Conservation (phyloP, 805 yeast genomes). For the Cyberlindnera maritima region DNA sequence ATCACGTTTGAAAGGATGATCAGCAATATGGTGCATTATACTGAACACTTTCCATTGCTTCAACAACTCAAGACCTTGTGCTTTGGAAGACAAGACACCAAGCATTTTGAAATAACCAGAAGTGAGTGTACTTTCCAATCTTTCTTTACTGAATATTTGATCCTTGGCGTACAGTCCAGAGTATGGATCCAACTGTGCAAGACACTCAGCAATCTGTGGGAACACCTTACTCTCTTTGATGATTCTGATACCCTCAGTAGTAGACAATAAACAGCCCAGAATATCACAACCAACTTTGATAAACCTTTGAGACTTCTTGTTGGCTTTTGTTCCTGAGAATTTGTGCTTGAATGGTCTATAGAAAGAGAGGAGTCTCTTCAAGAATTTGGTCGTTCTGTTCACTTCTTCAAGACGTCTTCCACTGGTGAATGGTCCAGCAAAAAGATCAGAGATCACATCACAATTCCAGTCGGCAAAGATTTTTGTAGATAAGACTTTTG, state of each 20-base stretch:
- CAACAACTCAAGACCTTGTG: slow-evolving; percentile 64
- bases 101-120: slow-evolving; percentile 76
- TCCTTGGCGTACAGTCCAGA: slow-evolving; percentile 72
- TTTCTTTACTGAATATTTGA: slow-evolving; percentile 63
- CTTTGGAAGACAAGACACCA: slow-evolving; percentile 63
- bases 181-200: slow-evolving; percentile 79
- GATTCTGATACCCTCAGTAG: slow-evolving; percentile 64
- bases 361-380: slow-evolving; percentile 80
- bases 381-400: slow-evolving; percentile 74
- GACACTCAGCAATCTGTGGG: slow-evolving; percentile 85
- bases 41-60: slow-evolving; percentile 85
- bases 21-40: slow-evolving; percentile 69
- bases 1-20: slow-evolving; percentile 49
- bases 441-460: slow-evolving; percentile 65
- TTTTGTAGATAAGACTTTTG: slow-evolving; percentile 75
- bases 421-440: slow-evolving; percentile 78
- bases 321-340: slow-evolving; percentile 53
- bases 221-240: slow-evolving; percentile 71
- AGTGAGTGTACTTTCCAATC: slow-evolving; percentile 63
- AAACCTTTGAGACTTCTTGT: slow-evolving; percentile 52
- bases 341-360: slow-evolving; percentile 89
- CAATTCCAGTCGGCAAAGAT: slow-evolving; percentile 87
- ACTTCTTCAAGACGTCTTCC: slow-evolving; percentile 75
- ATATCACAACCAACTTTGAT: slow-evolving; percentile 75
- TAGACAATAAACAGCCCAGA: slow-evolving; percentile 59